Percentiles rank a stretch among this genome's conserved stretches.
phyloP scores from a whole-genome alignment of 129 eudicot genomes.

The Pseudognaphalium luteoalbum region DNA sequence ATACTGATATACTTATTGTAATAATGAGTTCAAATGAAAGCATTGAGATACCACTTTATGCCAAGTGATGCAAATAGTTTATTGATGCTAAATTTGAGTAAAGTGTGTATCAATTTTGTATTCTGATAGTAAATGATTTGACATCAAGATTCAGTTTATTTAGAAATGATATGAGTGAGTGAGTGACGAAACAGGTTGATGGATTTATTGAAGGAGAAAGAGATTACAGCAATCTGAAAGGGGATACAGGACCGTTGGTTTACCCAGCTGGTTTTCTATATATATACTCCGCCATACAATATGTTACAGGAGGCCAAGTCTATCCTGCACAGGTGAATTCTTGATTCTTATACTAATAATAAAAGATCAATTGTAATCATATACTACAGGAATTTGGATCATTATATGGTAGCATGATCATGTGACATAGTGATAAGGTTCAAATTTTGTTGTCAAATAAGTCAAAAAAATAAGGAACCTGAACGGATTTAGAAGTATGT shows the following conservation, averaged over 20 bases:
- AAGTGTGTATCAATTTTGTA: conserved; percentile 10
- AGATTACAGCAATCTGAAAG: conserved; percentile 79
- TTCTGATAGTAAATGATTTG: neutral
- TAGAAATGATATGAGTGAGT: conserved; percentile 9
- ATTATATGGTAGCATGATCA: conserved; percentile 9
- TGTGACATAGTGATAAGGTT: neutral
- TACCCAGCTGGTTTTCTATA: conserved; percentile 97
- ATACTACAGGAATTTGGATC: neutral
- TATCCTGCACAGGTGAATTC: conserved; percentile 75
- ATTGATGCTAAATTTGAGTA: neutral
- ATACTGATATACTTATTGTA: no score
- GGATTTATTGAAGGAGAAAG: conserved; percentile 88
- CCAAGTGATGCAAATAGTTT: conserved; percentile 1
- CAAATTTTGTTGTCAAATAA: neutral
- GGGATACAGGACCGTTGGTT: conserved; percentile 95
- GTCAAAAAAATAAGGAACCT: neutral
- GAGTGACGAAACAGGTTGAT: conserved; percentile 47
- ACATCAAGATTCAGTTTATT: neutral
- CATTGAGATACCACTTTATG: neutral
- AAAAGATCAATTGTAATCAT: conserved; percentile 1
- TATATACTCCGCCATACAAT: conserved; percentile 70
- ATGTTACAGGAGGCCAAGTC: conserved; percentile 74
- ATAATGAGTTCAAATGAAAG: neutral
- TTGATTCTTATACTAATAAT: conserved; percentile 6
- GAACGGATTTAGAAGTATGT: neutral